Evolutionary conservation across 2,329 filamentous ascomycete species (phyloP).

Genomic region (Mycogone perniciosa): DNA sequence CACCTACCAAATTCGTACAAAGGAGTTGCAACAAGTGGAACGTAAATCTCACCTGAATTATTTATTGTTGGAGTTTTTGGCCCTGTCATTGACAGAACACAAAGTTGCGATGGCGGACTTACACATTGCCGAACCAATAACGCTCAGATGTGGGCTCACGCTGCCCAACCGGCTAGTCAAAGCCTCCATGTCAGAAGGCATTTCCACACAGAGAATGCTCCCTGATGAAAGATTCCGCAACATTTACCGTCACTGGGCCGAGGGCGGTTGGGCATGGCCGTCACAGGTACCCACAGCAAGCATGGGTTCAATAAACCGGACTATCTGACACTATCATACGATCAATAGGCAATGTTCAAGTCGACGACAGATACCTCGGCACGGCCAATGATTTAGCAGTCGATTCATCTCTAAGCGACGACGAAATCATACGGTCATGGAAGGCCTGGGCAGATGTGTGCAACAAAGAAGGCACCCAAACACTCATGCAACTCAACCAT

Average conservation of each 20-base stretch:
- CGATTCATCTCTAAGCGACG: not conserved
- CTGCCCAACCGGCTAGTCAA: conserved; percentile 42
- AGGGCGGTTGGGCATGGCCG: too few species aligned
- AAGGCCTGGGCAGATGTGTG: not conserved
- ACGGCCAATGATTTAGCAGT: not conserved
- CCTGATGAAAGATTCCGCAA: not conserved
- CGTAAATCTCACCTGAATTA: too few species aligned
- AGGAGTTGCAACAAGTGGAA: too few species aligned
- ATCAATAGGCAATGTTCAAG: not conserved
- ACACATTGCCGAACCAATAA: conserved; percentile 26
- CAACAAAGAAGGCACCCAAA: not conserved
- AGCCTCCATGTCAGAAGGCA: not conserved
- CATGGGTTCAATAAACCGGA: too few species aligned
- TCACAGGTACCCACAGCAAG: too few species aligned
- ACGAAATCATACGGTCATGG: not conserved
- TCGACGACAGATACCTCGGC: not conserved
- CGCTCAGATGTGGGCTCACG: conserved; percentile 43
- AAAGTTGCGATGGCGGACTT: not conserved
- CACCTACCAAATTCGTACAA: too few species aligned
- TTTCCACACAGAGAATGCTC: not conserved
- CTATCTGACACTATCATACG: not conserved
- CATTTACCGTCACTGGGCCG: too few species aligned
- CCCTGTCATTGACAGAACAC: too few species aligned
- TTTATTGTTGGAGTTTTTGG: too few species aligned
- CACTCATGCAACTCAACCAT: not conserved